Percentiles rank a stretch among this genome's conserved stretches.
phyloP scores from a whole-genome alignment of 2,329 filamentous ascomycete species.

The Diaporthe velutina region DNA sequence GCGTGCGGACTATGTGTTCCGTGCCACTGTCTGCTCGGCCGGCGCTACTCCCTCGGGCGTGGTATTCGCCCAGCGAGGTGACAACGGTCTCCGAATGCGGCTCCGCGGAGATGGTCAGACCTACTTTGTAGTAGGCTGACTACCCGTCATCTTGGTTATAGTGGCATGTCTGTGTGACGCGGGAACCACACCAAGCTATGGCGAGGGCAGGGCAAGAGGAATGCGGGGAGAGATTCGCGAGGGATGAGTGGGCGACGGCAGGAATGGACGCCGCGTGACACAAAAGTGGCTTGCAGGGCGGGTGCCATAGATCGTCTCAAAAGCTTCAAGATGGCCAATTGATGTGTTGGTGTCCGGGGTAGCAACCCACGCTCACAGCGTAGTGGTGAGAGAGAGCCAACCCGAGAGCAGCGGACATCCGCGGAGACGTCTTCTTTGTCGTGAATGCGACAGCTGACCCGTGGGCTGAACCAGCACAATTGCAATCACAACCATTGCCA shows the following conservation, averaged over 20 bases:
- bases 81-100: constrained; percentile 20
- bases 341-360: constrained; percentile 1
- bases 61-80: constrained; percentile 3
- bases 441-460: background rate
- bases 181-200: background rate
- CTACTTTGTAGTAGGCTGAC: background rate
- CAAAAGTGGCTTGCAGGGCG: constrained; percentile 10
- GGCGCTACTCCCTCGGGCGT: background rate
- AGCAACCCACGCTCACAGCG: background rate
- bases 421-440: background rate
- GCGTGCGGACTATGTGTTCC: constrained; percentile 2
- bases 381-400: background rate
- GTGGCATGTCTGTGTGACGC: background rate
- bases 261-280: constrained; percentile 5
- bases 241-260: constrained; percentile 22
- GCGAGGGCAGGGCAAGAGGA: background rate
- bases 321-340: background rate
- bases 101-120: constrained; percentile 18
- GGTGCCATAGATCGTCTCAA: constrained; percentile 2
- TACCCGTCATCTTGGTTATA: background rate
- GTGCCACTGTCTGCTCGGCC: background rate
- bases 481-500: background rate
- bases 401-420: constrained; percentile 10
- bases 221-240: background rate
- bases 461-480: background rate